Percentiles rank a stretch among this genome's conserved stretches.
Conservation (phyloP, 148 eudicot species). For the Rhododendron ovatum region DNA sequence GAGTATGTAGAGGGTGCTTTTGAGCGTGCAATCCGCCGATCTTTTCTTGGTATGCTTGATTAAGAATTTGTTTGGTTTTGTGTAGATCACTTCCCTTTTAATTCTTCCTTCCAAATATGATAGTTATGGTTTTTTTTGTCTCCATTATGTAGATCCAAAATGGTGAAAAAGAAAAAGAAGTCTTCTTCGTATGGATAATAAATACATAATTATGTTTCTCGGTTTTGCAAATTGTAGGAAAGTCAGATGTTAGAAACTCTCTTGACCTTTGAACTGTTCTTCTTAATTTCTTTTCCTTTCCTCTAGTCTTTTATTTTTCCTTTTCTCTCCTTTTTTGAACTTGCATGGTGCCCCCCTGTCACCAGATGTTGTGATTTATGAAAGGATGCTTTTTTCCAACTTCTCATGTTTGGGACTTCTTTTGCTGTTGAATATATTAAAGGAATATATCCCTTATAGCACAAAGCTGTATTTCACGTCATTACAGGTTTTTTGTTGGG, state of each 20-base stretch:
- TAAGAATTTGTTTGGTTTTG: background rate
- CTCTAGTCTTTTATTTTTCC: background rate
- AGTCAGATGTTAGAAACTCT: background rate
- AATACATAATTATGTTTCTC: background rate
- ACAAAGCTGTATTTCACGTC: background rate
- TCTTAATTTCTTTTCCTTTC: background rate
- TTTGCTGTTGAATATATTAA: background rate
- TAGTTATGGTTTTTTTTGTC: background rate
- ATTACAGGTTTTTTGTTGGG: background rate
- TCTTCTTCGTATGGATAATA: background rate
- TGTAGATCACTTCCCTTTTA: background rate
- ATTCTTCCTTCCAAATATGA: background rate
- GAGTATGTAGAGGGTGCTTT: slow-evolving; percentile 55
- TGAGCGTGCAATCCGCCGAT: slow-evolving; percentile 75
- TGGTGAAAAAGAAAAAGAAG: background rate
- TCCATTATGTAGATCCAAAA: background rate
- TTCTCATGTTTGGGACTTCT: background rate
- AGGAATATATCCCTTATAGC: background rate
- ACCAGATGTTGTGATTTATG: background rate
- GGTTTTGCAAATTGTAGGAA: background rate
- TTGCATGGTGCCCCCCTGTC: background rate
- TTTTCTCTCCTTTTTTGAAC: background rate
- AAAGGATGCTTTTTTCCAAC: background rate
- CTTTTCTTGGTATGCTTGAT: slow-evolving; percentile 68
- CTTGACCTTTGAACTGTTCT: background rate